A percentile compares a stretch with the other conserved stretches of the same genome.
These are phyloP conservation scores for Phytophthora cactorum DNA, from an alignment of 352 stramenopile species.

Conservation along the genomic window DNA sequence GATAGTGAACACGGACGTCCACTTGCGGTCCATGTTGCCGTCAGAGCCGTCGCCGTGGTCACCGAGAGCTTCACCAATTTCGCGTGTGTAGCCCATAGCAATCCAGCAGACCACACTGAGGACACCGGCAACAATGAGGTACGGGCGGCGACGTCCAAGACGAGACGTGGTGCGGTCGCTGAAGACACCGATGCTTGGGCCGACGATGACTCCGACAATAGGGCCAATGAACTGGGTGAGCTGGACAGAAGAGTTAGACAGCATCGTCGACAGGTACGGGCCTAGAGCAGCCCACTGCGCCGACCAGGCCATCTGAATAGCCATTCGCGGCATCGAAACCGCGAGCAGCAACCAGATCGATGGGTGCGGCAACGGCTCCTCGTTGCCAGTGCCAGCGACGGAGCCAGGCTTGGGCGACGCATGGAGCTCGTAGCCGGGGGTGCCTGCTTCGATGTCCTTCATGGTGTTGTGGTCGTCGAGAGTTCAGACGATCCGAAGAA, in stretches of 20 bases:
- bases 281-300: conserved; percentile 57
- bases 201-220: conserved; percentile 29
- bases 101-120: conserved; percentile 52
- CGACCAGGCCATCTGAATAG: conserved; percentile 29
- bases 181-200: conserved; percentile 27
- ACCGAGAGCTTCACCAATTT: conserved; percentile 15
- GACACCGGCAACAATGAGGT: conserved; percentile 45
- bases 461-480: conserved; percentile 14
- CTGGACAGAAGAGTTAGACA: conserved; percentile 45
- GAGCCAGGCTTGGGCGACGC: not conserved
- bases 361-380: conserved; percentile 11
- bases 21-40: conserved; percentile 33
- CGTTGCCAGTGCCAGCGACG: not conserved
- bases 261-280: conserved; percentile 51
- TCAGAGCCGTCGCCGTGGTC: conserved; percentile 24
- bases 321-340: conserved; percentile 31
- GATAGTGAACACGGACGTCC: conserved; percentile 29
- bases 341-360: conserved; percentile 29
- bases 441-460: conserved; percentile 10
- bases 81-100: conserved; percentile 47
- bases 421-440: not conserved
- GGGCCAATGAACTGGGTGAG: conserved; percentile 9
- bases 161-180: conserved; percentile 28
- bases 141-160: conserved; percentile 21
- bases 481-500: conserved; percentile 8